A percentile compares a stretch with the other conserved stretches of the same genome.
phyloP scores from a whole-genome alignment of 495 filamentous ascomycete species.

The Neurospora cerealis region DNA sequence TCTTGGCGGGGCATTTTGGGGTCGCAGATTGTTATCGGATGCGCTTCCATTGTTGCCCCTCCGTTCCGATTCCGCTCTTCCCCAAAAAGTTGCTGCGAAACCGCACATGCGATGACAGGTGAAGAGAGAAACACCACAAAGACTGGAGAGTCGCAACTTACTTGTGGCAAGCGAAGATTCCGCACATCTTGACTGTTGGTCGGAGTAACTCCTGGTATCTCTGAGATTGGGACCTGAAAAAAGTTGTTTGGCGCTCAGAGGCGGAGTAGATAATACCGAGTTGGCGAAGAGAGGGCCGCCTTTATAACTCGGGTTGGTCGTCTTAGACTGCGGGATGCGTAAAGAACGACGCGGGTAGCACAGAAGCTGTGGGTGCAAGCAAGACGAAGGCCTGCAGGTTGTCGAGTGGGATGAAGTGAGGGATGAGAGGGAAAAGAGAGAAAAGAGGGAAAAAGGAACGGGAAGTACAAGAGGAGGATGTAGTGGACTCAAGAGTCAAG shows the following conservation, averaged over 20 bases:
- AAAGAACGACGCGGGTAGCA: constrained; percentile 1
- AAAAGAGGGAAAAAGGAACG: neutral
- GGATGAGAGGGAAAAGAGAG: constrained; percentile 12
- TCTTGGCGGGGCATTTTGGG: constrained; percentile 10
- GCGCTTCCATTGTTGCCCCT: constrained; percentile 16
- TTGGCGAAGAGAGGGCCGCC: constrained; percentile 13
- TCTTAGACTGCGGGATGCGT: neutral
- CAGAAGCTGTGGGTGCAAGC: constrained; percentile 1
- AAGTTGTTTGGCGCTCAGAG: constrained; percentile 11
- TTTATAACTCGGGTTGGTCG: constrained; percentile 12
- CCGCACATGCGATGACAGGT: neutral
- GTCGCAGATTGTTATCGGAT: neutral
- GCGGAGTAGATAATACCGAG: constrained; percentile 14
- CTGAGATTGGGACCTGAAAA: constrained; percentile 4
- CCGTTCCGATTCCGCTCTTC: constrained; percentile 11
- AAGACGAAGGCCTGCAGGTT: constrained; percentile 9
- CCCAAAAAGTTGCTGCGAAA: constrained; percentile 3
- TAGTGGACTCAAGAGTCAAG: neutral
- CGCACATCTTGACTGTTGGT: constrained; percentile 43
- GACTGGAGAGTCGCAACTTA: constrained; percentile 34
- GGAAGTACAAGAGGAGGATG: neutral
- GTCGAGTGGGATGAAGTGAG: constrained; percentile 15
- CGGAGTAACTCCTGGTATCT: neutral
- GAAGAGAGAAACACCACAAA: neutral
- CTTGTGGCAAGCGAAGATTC: constrained; percentile 94